Conservation (phyloP, 352 stramenopile genomes). For the Pythium apleroticum region DNA sequence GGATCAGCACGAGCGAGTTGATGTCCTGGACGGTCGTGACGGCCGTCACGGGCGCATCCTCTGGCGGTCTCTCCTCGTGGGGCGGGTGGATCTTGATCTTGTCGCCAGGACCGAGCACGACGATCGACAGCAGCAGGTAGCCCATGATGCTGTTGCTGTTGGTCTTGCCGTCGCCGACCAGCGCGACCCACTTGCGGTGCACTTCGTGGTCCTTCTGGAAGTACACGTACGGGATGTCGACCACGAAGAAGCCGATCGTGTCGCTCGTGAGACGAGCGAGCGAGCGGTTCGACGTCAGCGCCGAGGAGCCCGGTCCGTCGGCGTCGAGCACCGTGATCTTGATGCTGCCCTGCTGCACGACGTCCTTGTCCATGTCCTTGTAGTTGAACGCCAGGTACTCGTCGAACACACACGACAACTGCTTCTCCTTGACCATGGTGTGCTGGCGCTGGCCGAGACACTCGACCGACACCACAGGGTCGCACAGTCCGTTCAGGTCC, state of each 20-base stretch:
- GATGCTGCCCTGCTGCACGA: conserved; percentile 69
- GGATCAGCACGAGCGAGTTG: conserved; percentile 81
- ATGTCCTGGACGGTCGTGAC: conserved; percentile 49
- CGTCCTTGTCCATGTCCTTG: conserved; percentile 70
- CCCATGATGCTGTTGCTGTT: conserved; percentile 87
- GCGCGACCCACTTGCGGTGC: conserved; percentile 87
- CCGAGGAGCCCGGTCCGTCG: conserved; percentile 37
- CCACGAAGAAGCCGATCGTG: conserved; percentile 82
- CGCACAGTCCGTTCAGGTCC: conserved; percentile 82
- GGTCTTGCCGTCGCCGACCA: conserved; percentile 74
- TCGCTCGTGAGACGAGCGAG: conserved; percentile 55
- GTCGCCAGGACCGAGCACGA: conserved; percentile 83
- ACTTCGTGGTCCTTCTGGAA: conserved; percentile 85
- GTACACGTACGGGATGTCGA: conserved; percentile 87
- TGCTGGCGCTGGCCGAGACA: conserved; percentile 81
- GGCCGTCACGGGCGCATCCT: conserved; percentile 23
- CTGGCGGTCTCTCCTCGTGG: conserved; percentile 37
- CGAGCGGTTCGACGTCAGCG: conserved; percentile 26
- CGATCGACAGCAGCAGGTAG: conserved; percentile 87
- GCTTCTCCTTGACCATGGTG: conserved; percentile 81
- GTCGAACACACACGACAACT: conserved; percentile 89
- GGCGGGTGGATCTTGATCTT: conserved; percentile 70
- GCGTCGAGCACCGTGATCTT: conserved; percentile 86
- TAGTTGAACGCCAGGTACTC: conserved; percentile 91
- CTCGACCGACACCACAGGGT: conserved; percentile 87